A percentile compares a stretch with the other conserved stretches of the same genome.
Evolutionary conservation across 2,329 filamentous ascomycete species (phyloP).

Genomic region (Arthrobotrys iridis): DNA sequence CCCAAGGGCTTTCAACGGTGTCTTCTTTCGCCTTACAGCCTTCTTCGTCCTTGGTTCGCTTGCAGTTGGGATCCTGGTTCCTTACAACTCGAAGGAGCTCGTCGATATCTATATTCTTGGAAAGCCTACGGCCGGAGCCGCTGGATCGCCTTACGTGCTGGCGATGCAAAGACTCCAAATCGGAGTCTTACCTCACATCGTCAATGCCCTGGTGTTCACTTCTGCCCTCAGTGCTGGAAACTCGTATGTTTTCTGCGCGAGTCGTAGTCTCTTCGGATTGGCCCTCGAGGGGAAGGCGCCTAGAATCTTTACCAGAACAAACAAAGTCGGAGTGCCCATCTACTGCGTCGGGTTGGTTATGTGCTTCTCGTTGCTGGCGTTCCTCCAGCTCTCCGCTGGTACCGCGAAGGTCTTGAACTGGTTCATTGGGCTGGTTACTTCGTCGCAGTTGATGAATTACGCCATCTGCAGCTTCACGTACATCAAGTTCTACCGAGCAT

Average conservation of each 20-base stretch:
- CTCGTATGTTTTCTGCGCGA: constrained; percentile 74
- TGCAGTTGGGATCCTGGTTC: constrained; percentile 75
- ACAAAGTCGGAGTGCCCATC: constrained; percentile 74
- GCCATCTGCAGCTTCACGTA: constrained; percentile 76
- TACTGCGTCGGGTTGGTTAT: constrained; percentile 76
- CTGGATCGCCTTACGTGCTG: constrained; percentile 73
- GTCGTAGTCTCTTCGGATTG: constrained; percentile 74
- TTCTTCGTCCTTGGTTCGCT: constrained; percentile 82
- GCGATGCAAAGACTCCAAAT: constrained; percentile 75
- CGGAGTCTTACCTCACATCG: constrained; percentile 72
- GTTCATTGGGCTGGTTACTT: constrained; percentile 77
- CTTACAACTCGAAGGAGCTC: constrained; percentile 73
- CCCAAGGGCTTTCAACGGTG: constrained; percentile 78
- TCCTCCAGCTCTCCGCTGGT: constrained; percentile 75
- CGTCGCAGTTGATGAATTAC: constrained; percentile 79
- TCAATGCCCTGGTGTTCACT: constrained; percentile 77
- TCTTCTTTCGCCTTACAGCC: constrained; percentile 78
- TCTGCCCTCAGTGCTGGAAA: constrained; percentile 76
- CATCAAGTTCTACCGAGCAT: constrained; percentile 75
- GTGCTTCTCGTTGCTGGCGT: constrained; percentile 75
- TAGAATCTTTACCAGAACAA: constrained; percentile 70
- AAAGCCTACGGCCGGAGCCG: constrained; percentile 70
- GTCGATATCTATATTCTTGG: constrained; percentile 69
- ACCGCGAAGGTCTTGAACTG: constrained; percentile 75
- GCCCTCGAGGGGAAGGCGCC: constrained; percentile 73